A percentile compares a stretch with the other conserved stretches of the same genome.
Conservation (phyloP, 306 rosid genomes). For the Citrullus colocynthis region DNA sequence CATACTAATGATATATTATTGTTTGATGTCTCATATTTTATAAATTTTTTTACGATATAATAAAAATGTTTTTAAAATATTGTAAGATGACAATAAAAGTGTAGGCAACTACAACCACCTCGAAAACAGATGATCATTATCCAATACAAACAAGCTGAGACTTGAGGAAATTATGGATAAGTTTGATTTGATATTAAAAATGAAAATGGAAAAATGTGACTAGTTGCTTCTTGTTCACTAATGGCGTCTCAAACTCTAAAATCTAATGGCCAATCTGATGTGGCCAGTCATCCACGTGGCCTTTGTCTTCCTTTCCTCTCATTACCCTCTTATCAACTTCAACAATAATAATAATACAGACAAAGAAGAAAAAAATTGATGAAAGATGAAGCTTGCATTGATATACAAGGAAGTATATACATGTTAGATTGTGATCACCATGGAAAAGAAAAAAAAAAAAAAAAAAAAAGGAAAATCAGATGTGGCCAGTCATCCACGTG, state of each 20-base stretch:
- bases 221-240: background rate
- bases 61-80: no score
- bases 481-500: background rate
- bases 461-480: background rate
- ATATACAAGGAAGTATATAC: background rate
- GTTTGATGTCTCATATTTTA: no score
- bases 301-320: background rate
- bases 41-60: no score
- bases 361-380: background rate
- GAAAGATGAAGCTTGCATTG: background rate
- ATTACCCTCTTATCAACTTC: background rate
- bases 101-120: no score
- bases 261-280: background rate
- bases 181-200: background rate
- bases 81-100: no score
- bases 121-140: no score
- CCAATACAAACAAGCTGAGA: no score
- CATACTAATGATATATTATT: no score
- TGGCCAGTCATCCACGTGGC: background rate
- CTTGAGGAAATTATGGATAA: background rate
- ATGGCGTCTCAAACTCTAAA: background rate
- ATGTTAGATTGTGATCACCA: slow-evolving; percentile 1
- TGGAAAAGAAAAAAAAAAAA: no score
- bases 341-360: background rate
- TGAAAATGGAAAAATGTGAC: background rate